A percentile compares a stretch with the other conserved stretches of the same genome.
Evolutionary conservation across 2,329 filamentous ascomycete species (phyloP).

Genomic region (Penicillium sp.): DNA sequence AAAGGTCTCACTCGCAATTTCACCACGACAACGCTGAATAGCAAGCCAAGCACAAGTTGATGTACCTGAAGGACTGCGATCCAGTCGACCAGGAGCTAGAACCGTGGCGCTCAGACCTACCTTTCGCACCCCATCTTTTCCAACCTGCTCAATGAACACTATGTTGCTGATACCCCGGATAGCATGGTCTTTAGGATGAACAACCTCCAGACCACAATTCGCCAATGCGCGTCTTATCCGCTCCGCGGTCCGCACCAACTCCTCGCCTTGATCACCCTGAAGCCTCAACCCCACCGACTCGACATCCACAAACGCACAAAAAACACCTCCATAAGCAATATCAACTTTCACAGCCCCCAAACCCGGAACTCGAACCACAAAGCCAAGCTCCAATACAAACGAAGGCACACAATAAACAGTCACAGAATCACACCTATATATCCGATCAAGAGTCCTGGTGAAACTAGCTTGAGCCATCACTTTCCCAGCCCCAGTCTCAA

Average conservation of each 20-base stretch:
- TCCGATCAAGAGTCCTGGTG: not conserved
- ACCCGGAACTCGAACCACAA: not conserved
- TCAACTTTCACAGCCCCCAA: not conserved
- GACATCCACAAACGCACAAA: constrained; percentile 7
- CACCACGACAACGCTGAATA: not conserved
- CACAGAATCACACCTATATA: not conserved
- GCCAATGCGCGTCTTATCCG: constrained; percentile 2
- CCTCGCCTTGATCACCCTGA: not conserved
- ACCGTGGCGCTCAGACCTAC: not conserved
- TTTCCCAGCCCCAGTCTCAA: constrained; percentile 5
- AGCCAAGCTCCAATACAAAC: not conserved
- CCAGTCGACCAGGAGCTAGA: constrained; percentile 1
- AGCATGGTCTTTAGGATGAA: not conserved
- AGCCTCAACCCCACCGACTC: not conserved
- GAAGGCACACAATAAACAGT: constrained; percentile 4
- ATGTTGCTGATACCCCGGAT: constrained; percentile 1
- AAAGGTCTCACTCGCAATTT: not conserved
- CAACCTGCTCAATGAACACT: not conserved
- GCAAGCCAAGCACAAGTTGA: constrained; percentile 5
- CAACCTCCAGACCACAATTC: not conserved
- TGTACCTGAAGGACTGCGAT: constrained; percentile 5
- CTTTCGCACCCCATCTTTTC: not conserved
- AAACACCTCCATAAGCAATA: constrained; percentile 5
- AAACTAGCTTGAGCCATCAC: not conserved
- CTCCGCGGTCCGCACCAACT: constrained; percentile 1